Evolutionary conservation across 495 filamentous ascomycete genomes (phyloP), one percentile per base, ranked within the genome.

Genomic region (Aspergillus steynii): DNA sequence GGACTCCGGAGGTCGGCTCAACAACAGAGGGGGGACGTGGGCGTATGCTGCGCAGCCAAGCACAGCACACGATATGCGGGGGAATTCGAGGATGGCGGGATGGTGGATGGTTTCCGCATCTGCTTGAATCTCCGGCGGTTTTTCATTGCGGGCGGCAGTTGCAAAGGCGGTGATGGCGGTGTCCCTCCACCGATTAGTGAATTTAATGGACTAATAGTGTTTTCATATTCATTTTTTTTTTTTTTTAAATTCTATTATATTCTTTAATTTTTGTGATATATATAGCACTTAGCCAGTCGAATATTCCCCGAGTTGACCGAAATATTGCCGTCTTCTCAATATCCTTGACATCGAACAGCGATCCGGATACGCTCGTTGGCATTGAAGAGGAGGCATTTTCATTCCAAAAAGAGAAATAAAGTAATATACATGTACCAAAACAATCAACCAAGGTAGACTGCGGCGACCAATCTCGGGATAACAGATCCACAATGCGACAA

Each of bases 11-110:
- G 29, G 10, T 42, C 12, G 20, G 29, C 20, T 27, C 37, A 12
- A 42, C 37, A 42, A 12, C 12, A 9, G 49, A n/a, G 2, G 10
- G 29, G 6, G 20, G 26, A 32, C 2, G 46, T 34, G 4, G 53
- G 52, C 34, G 60, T 69, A 70, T 70, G 65, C 72, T 76, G 65
- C 61, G 65, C 66, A 54, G 48, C 29, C 28, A 60, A 62, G 67
- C 67, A 72, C 73, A 72, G 71, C 64, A 69, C 63, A 69, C 64
- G 56, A n/a, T 62, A 56, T 67, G 66, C 64, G 56, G 37, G 56
- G 61, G 58, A 57, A 26, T 50, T 48, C 8, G 37, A 52, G 29
- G 51, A 54, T 15, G 45, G 25, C 42, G 55, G 50, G 61, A 64
- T 56, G 54, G 27, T 62, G 37, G 37, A 32, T 42, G 37, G 37